These are phyloP conservation scores for Babesia bigemina DNA, from an alignment of 169 alveolate genomes.

Conservation along the genomic window DNA sequence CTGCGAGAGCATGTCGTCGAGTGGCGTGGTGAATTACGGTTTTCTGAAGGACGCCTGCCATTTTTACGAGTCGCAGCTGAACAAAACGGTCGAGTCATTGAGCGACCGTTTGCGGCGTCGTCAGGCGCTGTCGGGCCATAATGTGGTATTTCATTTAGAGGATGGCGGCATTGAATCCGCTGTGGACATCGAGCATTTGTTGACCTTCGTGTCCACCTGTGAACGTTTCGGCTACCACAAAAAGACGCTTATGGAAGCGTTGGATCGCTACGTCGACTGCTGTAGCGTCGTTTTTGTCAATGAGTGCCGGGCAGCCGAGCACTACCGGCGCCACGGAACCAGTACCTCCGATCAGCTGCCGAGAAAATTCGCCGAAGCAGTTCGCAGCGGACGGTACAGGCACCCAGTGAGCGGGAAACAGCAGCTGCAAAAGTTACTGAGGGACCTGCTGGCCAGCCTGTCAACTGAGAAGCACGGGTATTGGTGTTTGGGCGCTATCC, in stretches of 20 bases:
- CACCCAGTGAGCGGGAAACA: constrained; percentile 3
- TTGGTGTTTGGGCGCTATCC: constrained; percentile 11
- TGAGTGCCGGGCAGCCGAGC: constrained; percentile 6
- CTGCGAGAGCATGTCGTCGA: constrained; percentile 30
- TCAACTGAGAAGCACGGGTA: neutral
- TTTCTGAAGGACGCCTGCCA: constrained; percentile 12
- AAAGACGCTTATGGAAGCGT: constrained; percentile 20
- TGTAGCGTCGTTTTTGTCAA: neutral
- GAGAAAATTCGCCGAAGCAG: neutral
- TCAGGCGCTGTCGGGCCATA: neutral
- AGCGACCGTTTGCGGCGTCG: neutral
- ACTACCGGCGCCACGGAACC: constrained; percentile 14
- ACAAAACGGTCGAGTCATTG: neutral
- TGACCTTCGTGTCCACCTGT: constrained; percentile 27
- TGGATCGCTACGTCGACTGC: constrained; percentile 21
- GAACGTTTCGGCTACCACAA: constrained; percentile 50
- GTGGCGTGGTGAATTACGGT: constrained; percentile 14
- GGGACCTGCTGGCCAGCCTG: neutral
- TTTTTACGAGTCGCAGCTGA: constrained; percentile 2
- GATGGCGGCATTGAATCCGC: constrained; percentile 10
- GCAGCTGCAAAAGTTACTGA: constrained; percentile 3
- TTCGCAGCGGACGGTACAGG: constrained; percentile 11
- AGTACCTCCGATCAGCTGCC: neutral
- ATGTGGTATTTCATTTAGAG: constrained; percentile 20
- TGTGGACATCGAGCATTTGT: constrained; percentile 19